phyloP scores from a whole-genome alignment of 495 filamentous ascomycete genomes.

The Aspergillus cristatus region DNA sequence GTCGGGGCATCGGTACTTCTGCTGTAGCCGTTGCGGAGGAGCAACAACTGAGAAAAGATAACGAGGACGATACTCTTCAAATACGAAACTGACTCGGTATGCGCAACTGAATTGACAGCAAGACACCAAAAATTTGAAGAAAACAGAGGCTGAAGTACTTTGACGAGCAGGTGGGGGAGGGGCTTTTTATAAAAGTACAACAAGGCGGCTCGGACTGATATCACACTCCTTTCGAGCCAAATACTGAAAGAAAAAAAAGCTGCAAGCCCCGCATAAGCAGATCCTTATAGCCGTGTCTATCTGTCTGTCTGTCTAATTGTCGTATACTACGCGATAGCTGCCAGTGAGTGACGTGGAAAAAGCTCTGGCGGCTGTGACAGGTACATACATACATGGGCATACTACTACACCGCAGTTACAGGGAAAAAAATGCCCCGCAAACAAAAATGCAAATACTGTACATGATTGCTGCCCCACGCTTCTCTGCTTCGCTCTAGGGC shows the following conservation, averaged over 20 bases:
- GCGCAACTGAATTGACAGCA: constrained; percentile 4
- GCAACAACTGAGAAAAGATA: background rate
- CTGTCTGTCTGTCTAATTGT: background rate
- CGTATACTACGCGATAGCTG: background rate
- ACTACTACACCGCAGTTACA: too few species aligned
- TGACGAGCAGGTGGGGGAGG: constrained; percentile 10
- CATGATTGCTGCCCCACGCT: too few species aligned
- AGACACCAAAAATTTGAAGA: constrained; percentile 9
- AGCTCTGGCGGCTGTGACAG: constrained; percentile 16
- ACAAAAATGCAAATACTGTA: background rate
- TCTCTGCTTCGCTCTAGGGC: constrained; percentile 1
- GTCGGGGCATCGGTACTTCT: constrained; percentile 33
- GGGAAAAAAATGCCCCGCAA: constrained; percentile 7
- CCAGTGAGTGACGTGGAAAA: constrained; percentile 18
- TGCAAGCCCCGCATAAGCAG: constrained; percentile 15
- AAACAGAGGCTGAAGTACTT: background rate
- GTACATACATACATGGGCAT: too few species aligned
- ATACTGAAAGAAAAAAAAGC: constrained; percentile 11
- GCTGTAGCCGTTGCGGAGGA: constrained; percentile 5
- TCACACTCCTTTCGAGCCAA: background rate
- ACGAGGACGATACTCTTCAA: background rate
- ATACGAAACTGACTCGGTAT: background rate
- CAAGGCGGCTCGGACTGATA: background rate
- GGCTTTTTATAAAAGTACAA: constrained; percentile 5
- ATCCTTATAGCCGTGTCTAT: background rate